Evolutionary conservation across 73 alveolate genomes (phyloP).

Genomic region (Tetrahymena borealis): DNA sequence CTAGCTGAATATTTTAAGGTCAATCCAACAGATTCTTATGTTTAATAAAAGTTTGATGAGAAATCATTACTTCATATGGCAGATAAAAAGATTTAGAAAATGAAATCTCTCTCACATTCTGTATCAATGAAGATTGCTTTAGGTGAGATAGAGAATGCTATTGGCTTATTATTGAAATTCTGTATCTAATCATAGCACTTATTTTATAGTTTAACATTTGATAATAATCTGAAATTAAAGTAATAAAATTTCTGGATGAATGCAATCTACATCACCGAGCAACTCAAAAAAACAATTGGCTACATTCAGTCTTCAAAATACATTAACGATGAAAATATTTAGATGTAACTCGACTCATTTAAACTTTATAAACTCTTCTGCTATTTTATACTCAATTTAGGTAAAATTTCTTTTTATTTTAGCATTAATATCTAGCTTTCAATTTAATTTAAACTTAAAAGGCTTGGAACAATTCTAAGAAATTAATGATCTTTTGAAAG

Average conservation of each 20-base stretch:
- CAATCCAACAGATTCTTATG: neutral
- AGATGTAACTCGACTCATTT: neutral
- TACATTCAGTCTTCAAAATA: neutral
- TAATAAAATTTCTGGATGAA: neutral
- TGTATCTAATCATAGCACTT: neutral
- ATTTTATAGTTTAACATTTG: neutral
- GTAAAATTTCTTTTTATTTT: neutral
- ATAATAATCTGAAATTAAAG: neutral
- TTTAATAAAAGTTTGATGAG: neutral
- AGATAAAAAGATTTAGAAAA: neutral
- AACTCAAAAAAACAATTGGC: neutral
- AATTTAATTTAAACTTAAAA: neutral
- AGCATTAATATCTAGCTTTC: neutral
- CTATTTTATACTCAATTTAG: neutral
- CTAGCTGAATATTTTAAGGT: neutral
- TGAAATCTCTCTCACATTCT: neutral
- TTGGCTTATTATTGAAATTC: neutral
- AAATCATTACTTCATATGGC: neutral
- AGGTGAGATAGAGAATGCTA: neutral
- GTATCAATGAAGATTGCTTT: neutral
- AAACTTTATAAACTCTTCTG: neutral
- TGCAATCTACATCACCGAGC: neutral
- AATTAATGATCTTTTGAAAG: neutral
- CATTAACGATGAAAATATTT: neutral
- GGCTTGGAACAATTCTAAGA: neutral